Conservation (phyloP, 2,329 filamentous ascomycete genomes). For the Hymenoscyphus linearis region DNA sequence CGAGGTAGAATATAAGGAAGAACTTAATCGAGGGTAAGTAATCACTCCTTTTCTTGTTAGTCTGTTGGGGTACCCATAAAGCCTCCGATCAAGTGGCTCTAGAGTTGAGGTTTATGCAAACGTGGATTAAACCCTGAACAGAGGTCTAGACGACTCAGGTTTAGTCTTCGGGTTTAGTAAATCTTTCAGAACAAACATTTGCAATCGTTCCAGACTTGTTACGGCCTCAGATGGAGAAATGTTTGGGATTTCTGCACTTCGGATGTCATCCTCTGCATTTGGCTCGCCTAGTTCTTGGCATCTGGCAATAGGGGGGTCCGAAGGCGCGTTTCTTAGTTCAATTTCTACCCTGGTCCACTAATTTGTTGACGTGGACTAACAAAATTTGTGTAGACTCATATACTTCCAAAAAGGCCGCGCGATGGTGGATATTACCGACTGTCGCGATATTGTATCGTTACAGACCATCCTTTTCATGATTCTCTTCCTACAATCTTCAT, state of each 20-base stretch:
- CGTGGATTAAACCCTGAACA: not conserved
- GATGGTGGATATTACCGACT: slow-evolving; percentile 62
- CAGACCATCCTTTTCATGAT: slow-evolving; percentile 77
- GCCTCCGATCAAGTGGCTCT: not conserved
- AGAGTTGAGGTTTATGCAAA: not conserved
- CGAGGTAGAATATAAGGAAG: slow-evolving; percentile 44
- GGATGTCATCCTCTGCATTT: not conserved
- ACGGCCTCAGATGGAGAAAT: not conserved
- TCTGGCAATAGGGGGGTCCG: too few species aligned
- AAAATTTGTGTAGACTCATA: slow-evolving; percentile 52
- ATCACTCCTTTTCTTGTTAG: slow-evolving; percentile 15
- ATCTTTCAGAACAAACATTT: not conserved
- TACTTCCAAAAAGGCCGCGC: slow-evolving; percentile 66
- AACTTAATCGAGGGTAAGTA: slow-evolving; percentile 52
- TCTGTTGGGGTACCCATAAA: too few species aligned
- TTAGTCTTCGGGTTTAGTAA: not conserved
- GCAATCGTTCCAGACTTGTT: not conserved
- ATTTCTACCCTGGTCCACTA: not conserved
- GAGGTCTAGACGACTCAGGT: not conserved
- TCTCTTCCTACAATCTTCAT: slow-evolving; percentile 73
- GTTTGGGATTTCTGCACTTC: not conserved
- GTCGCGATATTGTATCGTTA: slow-evolving; percentile 67
- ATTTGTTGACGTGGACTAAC: not conserved
- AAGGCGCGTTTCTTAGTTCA: too few species aligned
- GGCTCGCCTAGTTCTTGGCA: not conserved